Base-by-base conservation (phyloP, 192 early-diverging fungal genomes). In the Coemansia sp. region DNA sequence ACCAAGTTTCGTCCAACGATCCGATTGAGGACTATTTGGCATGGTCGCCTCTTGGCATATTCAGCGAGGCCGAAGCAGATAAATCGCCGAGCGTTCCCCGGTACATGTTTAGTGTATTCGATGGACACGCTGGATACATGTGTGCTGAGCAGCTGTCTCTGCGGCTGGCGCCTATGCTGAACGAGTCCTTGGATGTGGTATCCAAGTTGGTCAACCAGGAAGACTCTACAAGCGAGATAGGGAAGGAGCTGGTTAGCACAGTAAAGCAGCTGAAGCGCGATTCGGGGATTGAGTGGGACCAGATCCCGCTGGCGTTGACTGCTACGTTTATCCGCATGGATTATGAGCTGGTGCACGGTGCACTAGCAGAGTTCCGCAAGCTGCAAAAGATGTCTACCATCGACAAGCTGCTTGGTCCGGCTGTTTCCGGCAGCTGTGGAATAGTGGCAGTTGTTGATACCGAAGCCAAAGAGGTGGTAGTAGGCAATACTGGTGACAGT, bases 21-120 rank as follows among this genome's bases (percentile, higher is more conserved):
- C 71, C 66, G 9, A 74, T 80, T 20, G 78, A 80, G 43, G 78
- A 80, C 47, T 75, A 80, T 45, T 16, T 69, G 41, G 42, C 53
- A n/a, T 62, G 55, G 64, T 41, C 43, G 55, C 40, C 53, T 8
- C 50, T 77, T 38, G 30, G 36, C 11, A 43, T 30, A 18, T 10
- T 15, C 17, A 10, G 12, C 6, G 6, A 31, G 20, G 18, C 5
- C 9, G 26, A 6, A 3, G 9, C 17, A 4, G 32, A 23, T 9
- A 38, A 51, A 7, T 6, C 26, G 15, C 28, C 41, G 3, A 44
- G 31, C 9, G 55, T 46, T 12, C 9, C 56, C 18, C 66, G 54
- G 26, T 66, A 60, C 21, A 70, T 69, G 55, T 64, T 76, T 51
- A 57, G 66, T 9, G 66, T 64, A 28, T 60, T 76, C 40, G 72